Evolutionary conservation across 805 yeast species (phyloP).

Genomic region (Barnettozyma wickerhamii): DNA sequence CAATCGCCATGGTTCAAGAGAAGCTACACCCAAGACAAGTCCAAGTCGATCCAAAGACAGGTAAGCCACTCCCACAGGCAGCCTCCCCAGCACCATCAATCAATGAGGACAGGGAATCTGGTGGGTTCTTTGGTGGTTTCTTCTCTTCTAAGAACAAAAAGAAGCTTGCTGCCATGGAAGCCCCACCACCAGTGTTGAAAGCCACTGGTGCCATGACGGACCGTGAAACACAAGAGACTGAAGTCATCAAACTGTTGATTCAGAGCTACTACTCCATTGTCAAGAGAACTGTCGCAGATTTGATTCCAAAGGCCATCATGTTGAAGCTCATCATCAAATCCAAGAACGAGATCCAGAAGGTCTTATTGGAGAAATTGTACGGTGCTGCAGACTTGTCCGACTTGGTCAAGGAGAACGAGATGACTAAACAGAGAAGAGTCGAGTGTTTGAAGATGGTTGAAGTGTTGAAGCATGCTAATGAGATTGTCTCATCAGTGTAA

Average conservation of each 20-base stretch:
- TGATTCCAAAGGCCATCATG: slow-evolving; percentile 95
- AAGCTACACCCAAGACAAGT: slow-evolving; percentile 69
- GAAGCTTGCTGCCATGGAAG: slow-evolving; percentile 92
- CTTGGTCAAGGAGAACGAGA: slow-evolving; percentile 85
- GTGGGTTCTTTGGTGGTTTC: slow-evolving; percentile 94
- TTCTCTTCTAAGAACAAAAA: slow-evolving; percentile 90
- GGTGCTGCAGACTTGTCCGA: slow-evolving; percentile 68
- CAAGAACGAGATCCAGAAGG: slow-evolving; percentile 86
- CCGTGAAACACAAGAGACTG: slow-evolving; percentile 95
- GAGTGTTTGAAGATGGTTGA: slow-evolving; percentile 96
- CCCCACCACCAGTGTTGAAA: slow-evolving; percentile 92
- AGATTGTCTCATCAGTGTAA: slow-evolving; percentile 59
- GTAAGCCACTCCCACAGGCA: slow-evolving; percentile 57
- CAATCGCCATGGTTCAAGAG: slow-evolving; percentile 88
- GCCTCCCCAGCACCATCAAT: slow-evolving; percentile 28
- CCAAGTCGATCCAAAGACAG: slow-evolving; percentile 84
- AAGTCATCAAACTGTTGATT: slow-evolving; percentile 89
- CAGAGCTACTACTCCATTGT: slow-evolving; percentile 89
- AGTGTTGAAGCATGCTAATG: slow-evolving; percentile 83
- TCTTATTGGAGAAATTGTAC: slow-evolving; percentile 81
- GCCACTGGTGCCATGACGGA: slow-evolving; percentile 91
- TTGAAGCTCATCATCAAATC: slow-evolving; percentile 81
- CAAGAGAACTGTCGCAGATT: slow-evolving; percentile 87
- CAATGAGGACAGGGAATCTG: slow-evolving; percentile 39
- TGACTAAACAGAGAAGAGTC: slow-evolving; percentile 88